Evolutionary conservation across 352 stramenopile genomes (phyloP).

Genomic region (Phytophthora quininea): DNA sequence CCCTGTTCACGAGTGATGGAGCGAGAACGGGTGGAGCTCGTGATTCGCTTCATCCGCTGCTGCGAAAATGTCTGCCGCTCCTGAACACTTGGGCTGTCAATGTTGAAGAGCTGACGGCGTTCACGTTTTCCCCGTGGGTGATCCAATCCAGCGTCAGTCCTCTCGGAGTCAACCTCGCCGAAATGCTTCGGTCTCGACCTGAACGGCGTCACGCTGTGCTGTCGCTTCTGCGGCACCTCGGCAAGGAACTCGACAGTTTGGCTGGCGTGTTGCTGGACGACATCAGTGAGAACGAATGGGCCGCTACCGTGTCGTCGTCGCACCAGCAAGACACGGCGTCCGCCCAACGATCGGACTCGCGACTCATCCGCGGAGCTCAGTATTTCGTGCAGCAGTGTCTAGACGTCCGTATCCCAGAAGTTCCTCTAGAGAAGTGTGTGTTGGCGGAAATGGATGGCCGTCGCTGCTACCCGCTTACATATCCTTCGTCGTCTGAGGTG

Average conservation of each 20-base stretch:
- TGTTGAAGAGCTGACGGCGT: conserved; percentile 38
- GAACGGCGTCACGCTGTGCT: conserved; percentile 35
- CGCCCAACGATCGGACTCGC: conserved; percentile 16
- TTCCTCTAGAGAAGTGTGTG: conserved; percentile 42
- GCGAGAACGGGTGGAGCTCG: conserved; percentile 47
- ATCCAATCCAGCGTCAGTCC: conserved; percentile 43
- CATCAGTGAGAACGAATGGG: conserved; percentile 46
- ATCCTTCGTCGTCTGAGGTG: conserved; percentile 33
- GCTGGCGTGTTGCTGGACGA: conserved; percentile 25
- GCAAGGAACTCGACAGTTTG: conserved; percentile 21
- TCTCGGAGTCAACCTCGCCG: conserved; percentile 46
- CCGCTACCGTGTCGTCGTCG: conserved; percentile 24
- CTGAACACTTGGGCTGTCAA: conserved; percentile 59
- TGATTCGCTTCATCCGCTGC: conserved; percentile 49
- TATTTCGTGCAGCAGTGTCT: conserved; percentile 63
- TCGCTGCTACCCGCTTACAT: conserved; percentile 45
- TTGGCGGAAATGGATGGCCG: conserved; percentile 48
- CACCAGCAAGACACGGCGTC: background rate
- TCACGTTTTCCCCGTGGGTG: conserved; percentile 39
- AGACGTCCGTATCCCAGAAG: conserved; percentile 45
- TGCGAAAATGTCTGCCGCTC: conserved; percentile 44
- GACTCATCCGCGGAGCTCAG: conserved; percentile 27
- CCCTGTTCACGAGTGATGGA: conserved; percentile 20
- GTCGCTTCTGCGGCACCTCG: conserved; percentile 38
- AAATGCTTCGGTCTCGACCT: conserved; percentile 37